These are phyloP conservation scores for Pezicula carpinea DNA, from an alignment of 2,329 filamentous ascomycete genomes.

Conservation along the genomic window DNA sequence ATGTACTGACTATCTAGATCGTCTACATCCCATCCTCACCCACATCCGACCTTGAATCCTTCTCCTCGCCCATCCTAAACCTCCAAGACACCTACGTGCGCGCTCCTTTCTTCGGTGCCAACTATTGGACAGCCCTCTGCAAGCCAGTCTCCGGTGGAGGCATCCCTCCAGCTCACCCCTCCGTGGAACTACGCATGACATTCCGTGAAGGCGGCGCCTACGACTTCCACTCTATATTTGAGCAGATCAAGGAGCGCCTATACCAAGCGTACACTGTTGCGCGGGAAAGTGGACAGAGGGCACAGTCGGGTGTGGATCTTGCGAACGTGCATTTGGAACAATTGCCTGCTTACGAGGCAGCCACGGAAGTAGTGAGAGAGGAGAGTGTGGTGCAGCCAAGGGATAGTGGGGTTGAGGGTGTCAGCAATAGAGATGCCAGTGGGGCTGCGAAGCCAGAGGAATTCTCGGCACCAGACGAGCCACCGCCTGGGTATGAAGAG, in stretches of 20 bases:
- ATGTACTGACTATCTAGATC: slow-evolving; percentile 49
- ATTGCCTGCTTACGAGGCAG: slow-evolving; percentile 78
- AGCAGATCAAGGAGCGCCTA: slow-evolving; percentile 77
- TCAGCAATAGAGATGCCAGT: slow-evolving; percentile 9
- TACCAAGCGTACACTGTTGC: slow-evolving; percentile 75
- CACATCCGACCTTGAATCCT: slow-evolving; percentile 69
- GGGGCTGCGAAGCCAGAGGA: slow-evolving; percentile 7
- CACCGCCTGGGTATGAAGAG: slow-evolving; percentile 88
- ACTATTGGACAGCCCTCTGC: slow-evolving; percentile 79
- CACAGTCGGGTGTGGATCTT: slow-evolving; percentile 45
- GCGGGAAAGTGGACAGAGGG: slow-evolving; percentile 58
- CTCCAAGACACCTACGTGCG: slow-evolving; percentile 81
- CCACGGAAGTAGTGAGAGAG: slow-evolving; percentile 16
- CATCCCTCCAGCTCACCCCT: slow-evolving; percentile 67
- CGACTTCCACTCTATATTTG: slow-evolving; percentile 80
- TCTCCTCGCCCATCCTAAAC: slow-evolving; percentile 83
- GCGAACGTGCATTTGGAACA: slow-evolving; percentile 75
- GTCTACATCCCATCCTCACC: slow-evolving; percentile 78
- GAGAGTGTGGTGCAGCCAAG: slow-evolving; percentile 17
- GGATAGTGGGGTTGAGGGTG: slow-evolving; percentile 14
- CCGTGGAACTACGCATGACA: slow-evolving; percentile 76
- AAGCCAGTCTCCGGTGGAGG: slow-evolving; percentile 80
- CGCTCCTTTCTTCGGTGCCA: slow-evolving; percentile 88
- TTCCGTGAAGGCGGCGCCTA: slow-evolving; percentile 96
- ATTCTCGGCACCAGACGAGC: slow-evolving; percentile 56